Percentiles rank a stretch among this genome's conserved stretches.
Evolutionary conservation across 352 stramenopile genomes (phyloP).

Genomic region (Thraustotheca clavata): DNA sequence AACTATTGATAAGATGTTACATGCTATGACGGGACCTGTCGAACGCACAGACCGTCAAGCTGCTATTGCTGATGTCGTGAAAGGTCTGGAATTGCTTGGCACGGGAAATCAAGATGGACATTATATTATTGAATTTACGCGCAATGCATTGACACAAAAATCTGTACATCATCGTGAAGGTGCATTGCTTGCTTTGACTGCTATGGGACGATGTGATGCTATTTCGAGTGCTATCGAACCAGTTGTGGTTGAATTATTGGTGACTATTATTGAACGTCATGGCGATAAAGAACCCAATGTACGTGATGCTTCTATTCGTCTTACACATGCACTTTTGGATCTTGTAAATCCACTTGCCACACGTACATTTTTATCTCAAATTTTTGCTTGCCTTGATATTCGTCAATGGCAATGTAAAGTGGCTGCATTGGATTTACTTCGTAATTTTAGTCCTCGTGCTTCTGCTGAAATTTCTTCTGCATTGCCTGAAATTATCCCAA

Average conservation of each 20-base stretch:
- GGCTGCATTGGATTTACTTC: slow-evolving; percentile 67
- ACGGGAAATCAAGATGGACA: slow-evolving; percentile 29
- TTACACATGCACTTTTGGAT: slow-evolving; percentile 32
- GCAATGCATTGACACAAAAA: slow-evolving; percentile 37
- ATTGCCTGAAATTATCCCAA: slow-evolving; percentile 87
- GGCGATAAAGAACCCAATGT: slow-evolving; percentile 52
- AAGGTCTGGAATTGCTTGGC: slow-evolving; percentile 37
- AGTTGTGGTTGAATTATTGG: slow-evolving; percentile 41
- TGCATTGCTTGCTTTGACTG: slow-evolving; percentile 33
- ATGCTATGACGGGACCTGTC: slow-evolving; percentile 31
- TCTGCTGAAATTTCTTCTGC: slow-evolving; percentile 64
- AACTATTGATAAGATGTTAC: slow-evolving; percentile 35
- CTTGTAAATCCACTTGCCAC: slow-evolving; percentile 52
- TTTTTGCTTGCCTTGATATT: slow-evolving; percentile 48
- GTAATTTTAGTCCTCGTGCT: slow-evolving; percentile 54
- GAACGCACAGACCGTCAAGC: slow-evolving; percentile 34
- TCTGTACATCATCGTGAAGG: slow-evolving; percentile 41
- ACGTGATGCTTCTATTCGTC: slow-evolving; percentile 30
- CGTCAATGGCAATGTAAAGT: slow-evolving; percentile 86
- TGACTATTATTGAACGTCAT: slow-evolving; percentile 46
- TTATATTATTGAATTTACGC: slow-evolving; percentile 39
- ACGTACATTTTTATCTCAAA: slow-evolving; percentile 42
- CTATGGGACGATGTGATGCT: slow-evolving; percentile 35
- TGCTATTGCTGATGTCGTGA: slow-evolving; percentile 39
- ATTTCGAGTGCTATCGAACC: slow-evolving; percentile 48